Conservation (phyloP, 2,329 filamentous ascomycete genomes). For the Plectosphaerella cucumerina region DNA sequence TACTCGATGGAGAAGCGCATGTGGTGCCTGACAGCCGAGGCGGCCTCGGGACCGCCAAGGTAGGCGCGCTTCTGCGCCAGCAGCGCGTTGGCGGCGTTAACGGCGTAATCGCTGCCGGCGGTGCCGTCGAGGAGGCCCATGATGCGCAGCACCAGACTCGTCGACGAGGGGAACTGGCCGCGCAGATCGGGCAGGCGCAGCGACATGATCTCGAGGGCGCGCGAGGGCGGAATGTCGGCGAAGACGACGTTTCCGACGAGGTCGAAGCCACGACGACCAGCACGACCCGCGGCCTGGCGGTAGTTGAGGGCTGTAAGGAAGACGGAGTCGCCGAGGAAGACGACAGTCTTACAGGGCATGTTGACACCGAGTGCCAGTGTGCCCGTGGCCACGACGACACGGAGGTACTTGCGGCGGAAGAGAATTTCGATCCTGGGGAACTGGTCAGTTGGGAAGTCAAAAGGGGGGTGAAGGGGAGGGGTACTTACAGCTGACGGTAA, state of each 20-base stretch:
- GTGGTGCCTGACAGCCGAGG: slow-evolving; percentile 69
- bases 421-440: slow-evolving; percentile 59
- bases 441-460: background rate
- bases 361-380: slow-evolving; percentile 77
- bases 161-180: slow-evolving; percentile 76
- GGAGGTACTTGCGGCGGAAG: slow-evolving; percentile 68
- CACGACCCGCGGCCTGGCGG: slow-evolving; percentile 71
- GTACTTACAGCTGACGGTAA: slow-evolving; percentile 61
- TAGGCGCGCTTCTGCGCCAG: slow-evolving; percentile 67
- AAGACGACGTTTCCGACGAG: slow-evolving; percentile 79
- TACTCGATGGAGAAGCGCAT: slow-evolving; percentile 80
- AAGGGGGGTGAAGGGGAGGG: background rate
- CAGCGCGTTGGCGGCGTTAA: slow-evolving; percentile 59
- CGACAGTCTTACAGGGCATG: slow-evolving; percentile 78
- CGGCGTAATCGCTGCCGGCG: slow-evolving; percentile 57
- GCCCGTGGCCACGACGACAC: slow-evolving; percentile 70
- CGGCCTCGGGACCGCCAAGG: slow-evolving; percentile 63
- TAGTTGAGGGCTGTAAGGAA: slow-evolving; percentile 74
- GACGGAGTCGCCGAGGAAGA: slow-evolving; percentile 70
- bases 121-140: slow-evolving; percentile 65
- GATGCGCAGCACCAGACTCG: slow-evolving; percentile 65
- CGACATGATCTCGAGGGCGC: slow-evolving; percentile 66
- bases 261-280: slow-evolving; percentile 77
- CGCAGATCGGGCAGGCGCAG: slow-evolving; percentile 69
- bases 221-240: slow-evolving; percentile 56